Evolutionary conservation across 1,284 basidiomycete species (phyloP).

Genomic region (Butyriboletus appendiculatus): DNA sequence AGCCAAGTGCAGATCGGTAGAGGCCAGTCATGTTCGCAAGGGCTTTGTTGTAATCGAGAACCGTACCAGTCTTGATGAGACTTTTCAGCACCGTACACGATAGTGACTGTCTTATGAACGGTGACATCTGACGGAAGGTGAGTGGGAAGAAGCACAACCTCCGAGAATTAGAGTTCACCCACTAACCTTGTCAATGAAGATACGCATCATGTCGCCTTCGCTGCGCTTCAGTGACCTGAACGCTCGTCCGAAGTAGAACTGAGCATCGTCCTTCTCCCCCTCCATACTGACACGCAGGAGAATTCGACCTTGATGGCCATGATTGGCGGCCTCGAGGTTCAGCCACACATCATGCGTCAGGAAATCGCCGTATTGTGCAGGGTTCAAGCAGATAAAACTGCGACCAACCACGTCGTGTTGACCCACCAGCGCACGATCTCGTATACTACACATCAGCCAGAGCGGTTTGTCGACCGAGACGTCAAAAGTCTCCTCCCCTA

Average conservation of each 20-base stretch:
- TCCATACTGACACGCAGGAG: conserved; percentile 96
- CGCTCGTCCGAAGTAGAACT: conserved; percentile 96
- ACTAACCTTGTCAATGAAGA: conserved; percentile 94
- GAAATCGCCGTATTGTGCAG: conserved; percentile 86
- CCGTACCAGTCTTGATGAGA: conserved; percentile 66
- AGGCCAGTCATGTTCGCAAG: conserved; percentile 79
- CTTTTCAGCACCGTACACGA: conserved; percentile 79
- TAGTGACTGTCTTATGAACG: conserved; percentile 89
- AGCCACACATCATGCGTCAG: conserved; percentile 92
- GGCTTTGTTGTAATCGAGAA: conserved; percentile 83
- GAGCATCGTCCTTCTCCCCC: conserved; percentile 96
- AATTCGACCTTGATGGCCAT: conserved; percentile 68
- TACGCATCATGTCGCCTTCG: conserved; percentile 94
- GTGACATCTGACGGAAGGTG: conserved; percentile 73
- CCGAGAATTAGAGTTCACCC: neutral
- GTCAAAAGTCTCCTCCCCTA: conserved; percentile 97
- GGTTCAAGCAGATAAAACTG: conserved; percentile 92
- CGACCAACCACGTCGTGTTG: conserved; percentile 92
- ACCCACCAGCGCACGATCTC: conserved; percentile 86
- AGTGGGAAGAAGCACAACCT: neutral
- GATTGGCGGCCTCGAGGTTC: conserved; percentile 71
- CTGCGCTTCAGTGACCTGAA: conserved; percentile 94
- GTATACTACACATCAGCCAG: conserved; percentile 96
- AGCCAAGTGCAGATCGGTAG: conserved; percentile 74
- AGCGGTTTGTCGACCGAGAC: conserved; percentile 86